Conservation (phyloP, 2,329 filamentous ascomycete species). For the Cercospora zeae-maydis region DNA sequence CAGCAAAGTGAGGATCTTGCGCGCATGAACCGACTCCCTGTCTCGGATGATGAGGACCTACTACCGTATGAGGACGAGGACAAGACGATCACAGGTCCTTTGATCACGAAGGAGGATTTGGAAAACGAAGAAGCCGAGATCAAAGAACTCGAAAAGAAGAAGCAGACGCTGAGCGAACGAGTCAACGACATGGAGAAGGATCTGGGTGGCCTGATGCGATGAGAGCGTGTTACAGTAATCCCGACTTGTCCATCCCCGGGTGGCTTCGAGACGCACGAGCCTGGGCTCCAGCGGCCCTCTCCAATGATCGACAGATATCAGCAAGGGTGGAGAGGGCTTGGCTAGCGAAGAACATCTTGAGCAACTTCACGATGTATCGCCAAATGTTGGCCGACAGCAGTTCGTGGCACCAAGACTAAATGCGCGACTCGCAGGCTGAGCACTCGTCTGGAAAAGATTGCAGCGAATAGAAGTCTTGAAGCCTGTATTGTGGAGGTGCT, state of each 20-base stretch:
- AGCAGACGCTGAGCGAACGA: slow-evolving; percentile 58
- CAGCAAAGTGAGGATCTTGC: slow-evolving; percentile 72
- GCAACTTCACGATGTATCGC: not conserved
- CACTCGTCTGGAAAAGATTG: not conserved
- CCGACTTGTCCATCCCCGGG: no score
- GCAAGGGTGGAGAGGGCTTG: not conserved
- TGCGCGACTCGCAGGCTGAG: not conserved
- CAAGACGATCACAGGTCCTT: slow-evolving; percentile 35
- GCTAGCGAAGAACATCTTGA: not conserved
- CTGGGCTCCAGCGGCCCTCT: not conserved
- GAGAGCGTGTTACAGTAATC: not conserved
- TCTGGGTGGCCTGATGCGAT: slow-evolving; percentile 59
- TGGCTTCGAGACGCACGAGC: not conserved
- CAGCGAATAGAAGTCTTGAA: not conserved
- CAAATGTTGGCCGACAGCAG: not conserved
- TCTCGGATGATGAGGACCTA: slow-evolving; percentile 38
- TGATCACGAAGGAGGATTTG: slow-evolving; percentile 66
- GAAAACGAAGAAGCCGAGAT: slow-evolving; percentile 67
- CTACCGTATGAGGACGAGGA: slow-evolving; percentile 49
- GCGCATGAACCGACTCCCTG: slow-evolving; percentile 59
- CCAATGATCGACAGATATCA: not conserved
- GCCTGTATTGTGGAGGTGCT: not conserved
- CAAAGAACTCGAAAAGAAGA: slow-evolving; percentile 60
- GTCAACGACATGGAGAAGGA: slow-evolving; percentile 67
- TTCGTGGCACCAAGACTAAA: not conserved